Percentiles rank a stretch among this genome's conserved stretches.
Evolutionary conservation across 805 yeast genomes (phyloP).

Genomic region (Kluyveromyces lactis): DNA sequence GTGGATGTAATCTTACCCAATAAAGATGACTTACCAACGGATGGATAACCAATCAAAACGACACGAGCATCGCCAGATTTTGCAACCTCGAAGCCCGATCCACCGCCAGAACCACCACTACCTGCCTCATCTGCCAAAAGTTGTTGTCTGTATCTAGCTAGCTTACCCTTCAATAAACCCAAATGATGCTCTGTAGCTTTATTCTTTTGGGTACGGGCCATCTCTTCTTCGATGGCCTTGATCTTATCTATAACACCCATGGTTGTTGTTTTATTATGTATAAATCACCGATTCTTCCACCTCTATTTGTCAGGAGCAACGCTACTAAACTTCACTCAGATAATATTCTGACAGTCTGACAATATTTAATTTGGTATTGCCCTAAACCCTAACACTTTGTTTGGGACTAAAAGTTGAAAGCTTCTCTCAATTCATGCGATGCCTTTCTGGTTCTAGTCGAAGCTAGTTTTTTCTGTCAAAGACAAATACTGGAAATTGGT

Average conservation of each 20-base stretch:
- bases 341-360: too few species aligned
- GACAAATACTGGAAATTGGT: too few species aligned
- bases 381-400: too few species aligned
- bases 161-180: slow-evolving; percentile 88
- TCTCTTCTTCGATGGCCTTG: slow-evolving; percentile 83
- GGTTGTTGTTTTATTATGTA: too few species aligned
- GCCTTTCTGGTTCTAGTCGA: too few species aligned
- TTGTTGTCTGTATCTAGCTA: slow-evolving; percentile 88
- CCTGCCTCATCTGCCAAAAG: slow-evolving; percentile 80
- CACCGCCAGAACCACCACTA: slow-evolving; percentile 62
- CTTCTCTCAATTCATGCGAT: too few species aligned
- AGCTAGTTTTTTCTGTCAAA: too few species aligned
- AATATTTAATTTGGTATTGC: too few species aligned
- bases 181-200: slow-evolving; percentile 97
- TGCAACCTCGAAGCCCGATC: slow-evolving; percentile 88
- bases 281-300: too few species aligned
- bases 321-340: too few species aligned
- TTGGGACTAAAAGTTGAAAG: too few species aligned
- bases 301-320: too few species aligned
- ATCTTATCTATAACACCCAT: slow-evolving; percentile 56
- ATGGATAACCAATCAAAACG: slow-evolving; percentile 92
- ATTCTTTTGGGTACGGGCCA: slow-evolving; percentile 91
- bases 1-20: slow-evolving; percentile 86
- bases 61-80: slow-evolving; percentile 96
- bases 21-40: slow-evolving; percentile 93